phyloP scores from a whole-genome alignment of 2,329 filamentous ascomycete species.

The Fusarium siculi region DNA sequence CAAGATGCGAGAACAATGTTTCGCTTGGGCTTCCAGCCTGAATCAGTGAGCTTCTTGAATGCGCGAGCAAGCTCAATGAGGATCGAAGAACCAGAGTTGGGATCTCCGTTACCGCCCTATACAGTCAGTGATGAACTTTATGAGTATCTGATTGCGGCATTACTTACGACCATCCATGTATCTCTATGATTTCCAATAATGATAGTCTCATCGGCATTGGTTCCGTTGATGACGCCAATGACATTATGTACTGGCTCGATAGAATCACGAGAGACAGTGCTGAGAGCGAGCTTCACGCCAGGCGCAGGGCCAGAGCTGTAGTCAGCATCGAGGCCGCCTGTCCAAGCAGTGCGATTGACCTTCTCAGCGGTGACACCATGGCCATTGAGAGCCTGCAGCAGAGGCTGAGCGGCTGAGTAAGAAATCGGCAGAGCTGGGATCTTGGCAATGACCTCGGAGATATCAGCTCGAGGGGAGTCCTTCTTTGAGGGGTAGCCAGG shows the following conservation, averaged over 20 bases:
- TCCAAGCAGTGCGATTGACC: constrained; percentile 70
- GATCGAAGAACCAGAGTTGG: constrained; percentile 82
- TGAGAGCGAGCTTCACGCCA: constrained; percentile 69
- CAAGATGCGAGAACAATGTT: constrained; percentile 77
- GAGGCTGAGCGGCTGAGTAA: constrained; percentile 77
- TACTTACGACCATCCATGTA: constrained; percentile 45
- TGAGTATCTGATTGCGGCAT: accelerated
- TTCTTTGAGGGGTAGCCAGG: constrained; percentile 84
- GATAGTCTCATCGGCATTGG: constrained; percentile 78
- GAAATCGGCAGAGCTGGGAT: constrained; percentile 88
- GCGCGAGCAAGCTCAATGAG: constrained; percentile 80
- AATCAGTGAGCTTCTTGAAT: constrained; percentile 74
- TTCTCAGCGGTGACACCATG: constrained; percentile 75
- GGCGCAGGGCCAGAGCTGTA: constrained; percentile 61
- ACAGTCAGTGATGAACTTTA: background rate
- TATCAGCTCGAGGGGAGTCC: constrained; percentile 72
- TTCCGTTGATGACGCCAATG: constrained; percentile 83
- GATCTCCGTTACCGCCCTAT: constrained; percentile 81
- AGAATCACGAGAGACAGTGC: constrained; percentile 76
- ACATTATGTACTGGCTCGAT: constrained; percentile 81
- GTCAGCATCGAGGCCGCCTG: constrained; percentile 59
- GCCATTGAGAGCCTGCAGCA: constrained; percentile 82
- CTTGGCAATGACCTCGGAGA: constrained; percentile 70
- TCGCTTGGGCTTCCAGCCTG: constrained; percentile 83
- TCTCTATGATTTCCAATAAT: constrained; percentile 82